Base-by-base conservation (phyloP, 371 early-diverging fungal genomes). In the Mucor piriformis region DNA sequence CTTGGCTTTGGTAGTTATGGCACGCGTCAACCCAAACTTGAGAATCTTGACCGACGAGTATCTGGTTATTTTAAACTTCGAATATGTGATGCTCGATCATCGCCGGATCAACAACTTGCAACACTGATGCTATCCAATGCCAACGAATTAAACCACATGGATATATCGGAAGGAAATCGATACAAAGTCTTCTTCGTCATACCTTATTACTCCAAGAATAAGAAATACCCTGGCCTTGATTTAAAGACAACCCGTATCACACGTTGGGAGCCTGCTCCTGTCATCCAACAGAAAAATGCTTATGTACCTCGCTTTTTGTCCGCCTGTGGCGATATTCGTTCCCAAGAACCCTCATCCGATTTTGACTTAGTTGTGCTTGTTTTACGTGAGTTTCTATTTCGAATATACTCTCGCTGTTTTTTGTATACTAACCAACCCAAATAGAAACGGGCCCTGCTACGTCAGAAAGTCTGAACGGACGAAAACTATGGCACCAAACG, bases 351-450 rank as follows among this genome's bases (percentile, higher is more conserved):
- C 2, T 50, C 68, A 3, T 67, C 69, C 5, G 91, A 88, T 40
- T 52, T 84, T 15, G 89, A 90, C 52, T 40, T 90, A 18, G 82
- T 77, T 0, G 82, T 78, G 6, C 47, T 82, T 38, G 65, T 87
- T 6, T 50, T 88, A 29, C 72, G 88, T 88, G 83, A 63, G 77
- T 54, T 7, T 52, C 15, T 11, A 25, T 24, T 34, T 29, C 15
- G 1, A 2, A 33, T 16, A 18, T 43, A 18, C 7, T 29, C n/a
- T n/a, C n/a, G n/a, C n/a, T n/a, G n/a, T n/a, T n/a, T n/a, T n/a
- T n/a, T n/a, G n/a, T n/a, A n/a, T n/a, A 29, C 29, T 29, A 3
- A 29, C 29, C 5, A 5, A 6, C 52, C 23, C 56, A 3, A 37
- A 34, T 59, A 72, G 69, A 64, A 33, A 54, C 53, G 23, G 54